Conservation (phyloP, 768 basidiomycete genomes). For the Rhodocollybia butyracea region DNA sequence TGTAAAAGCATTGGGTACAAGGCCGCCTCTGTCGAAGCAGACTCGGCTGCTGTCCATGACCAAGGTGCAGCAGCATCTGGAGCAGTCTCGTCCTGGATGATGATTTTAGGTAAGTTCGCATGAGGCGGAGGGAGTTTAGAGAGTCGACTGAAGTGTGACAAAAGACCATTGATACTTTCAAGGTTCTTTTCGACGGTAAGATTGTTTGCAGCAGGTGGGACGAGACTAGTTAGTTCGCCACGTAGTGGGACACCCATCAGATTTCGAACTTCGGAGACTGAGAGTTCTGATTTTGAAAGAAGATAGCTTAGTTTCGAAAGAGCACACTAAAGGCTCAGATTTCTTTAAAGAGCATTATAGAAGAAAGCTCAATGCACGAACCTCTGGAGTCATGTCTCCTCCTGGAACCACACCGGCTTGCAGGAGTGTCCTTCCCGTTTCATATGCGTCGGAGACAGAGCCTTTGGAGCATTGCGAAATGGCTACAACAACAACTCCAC, state of each 20-base stretch:
- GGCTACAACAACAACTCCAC: slow-evolving; percentile 85
- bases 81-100: slow-evolving; percentile 32
- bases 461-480: slow-evolving; percentile 91
- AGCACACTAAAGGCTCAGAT: slow-evolving; percentile 59
- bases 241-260: slow-evolving; percentile 79
- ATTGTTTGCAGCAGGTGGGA: slow-evolving; percentile 39
- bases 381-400: slow-evolving; percentile 96
- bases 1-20: slow-evolving; percentile 78
- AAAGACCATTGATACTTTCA: slow-evolving; percentile 59
- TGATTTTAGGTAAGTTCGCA: slow-evolving; percentile 27
- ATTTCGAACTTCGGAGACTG: slow-evolving; percentile 61
- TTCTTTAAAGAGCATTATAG: neutral
- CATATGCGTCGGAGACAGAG: slow-evolving; percentile 80
- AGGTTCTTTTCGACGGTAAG: slow-evolving; percentile 46
- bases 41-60: slow-evolving; percentile 79
- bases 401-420: slow-evolving; percentile 80
- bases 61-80: slow-evolving; percentile 60
- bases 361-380: slow-evolving; percentile 22
- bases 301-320: slow-evolving; percentile 89
- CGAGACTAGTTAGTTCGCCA: slow-evolving; percentile 74
- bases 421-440: slow-evolving; percentile 68
- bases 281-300: slow-evolving; percentile 80
- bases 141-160: slow-evolving; percentile 68
- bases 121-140: slow-evolving; percentile 33
- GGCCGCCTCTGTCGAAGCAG: slow-evolving; percentile 61